These are phyloP conservation scores for Euphorbia lathyris DNA, from an alignment of 345 rosid species.

Conservation along the genomic window DNA sequence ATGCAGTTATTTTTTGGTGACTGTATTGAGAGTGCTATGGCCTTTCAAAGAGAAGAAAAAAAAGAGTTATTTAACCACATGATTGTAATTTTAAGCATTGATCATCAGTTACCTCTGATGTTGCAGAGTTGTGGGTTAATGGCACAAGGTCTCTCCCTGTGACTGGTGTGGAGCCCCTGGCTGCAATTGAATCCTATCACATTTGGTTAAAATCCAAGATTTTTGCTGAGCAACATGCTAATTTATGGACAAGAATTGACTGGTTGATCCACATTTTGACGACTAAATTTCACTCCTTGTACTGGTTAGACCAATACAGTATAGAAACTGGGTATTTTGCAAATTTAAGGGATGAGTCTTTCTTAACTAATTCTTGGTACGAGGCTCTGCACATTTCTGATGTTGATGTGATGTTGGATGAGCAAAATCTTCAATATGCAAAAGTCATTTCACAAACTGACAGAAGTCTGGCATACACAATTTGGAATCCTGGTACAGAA, in stretches of 20 bases:
- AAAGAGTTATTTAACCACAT: neutral
- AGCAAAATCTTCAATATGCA: conserved; percentile 46
- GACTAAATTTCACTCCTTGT: conserved; percentile 45
- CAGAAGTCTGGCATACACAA: conserved; percentile 33
- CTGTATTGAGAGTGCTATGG: neutral
- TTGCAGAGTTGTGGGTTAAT: conserved; percentile 42
- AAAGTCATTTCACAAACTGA: conserved; percentile 47
- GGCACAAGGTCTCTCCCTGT: conserved; percentile 39
- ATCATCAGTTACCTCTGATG: conserved; percentile 13
- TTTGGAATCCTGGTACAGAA: conserved; percentile 59
- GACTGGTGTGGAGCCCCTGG: conserved; percentile 43
- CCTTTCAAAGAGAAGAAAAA: neutral
- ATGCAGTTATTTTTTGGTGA: neutral
- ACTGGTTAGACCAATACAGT: conserved; percentile 43
- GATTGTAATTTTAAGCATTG: neutral
- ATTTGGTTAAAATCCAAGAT: conserved; percentile 40
- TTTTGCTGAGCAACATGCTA: conserved; percentile 29
- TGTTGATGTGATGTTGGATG: conserved; percentile 39
- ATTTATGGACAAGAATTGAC: conserved; percentile 40
- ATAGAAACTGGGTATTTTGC: conserved; percentile 43
- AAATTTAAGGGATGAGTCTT: conserved; percentile 32
- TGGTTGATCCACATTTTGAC: conserved; percentile 49
- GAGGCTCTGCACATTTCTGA: conserved; percentile 40
- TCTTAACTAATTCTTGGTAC: conserved; percentile 46
- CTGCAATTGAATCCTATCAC: conserved; percentile 55